Base-by-base conservation (phyloP, 257 asterid species). In the Nicotiana tomentosiformis region DNA sequence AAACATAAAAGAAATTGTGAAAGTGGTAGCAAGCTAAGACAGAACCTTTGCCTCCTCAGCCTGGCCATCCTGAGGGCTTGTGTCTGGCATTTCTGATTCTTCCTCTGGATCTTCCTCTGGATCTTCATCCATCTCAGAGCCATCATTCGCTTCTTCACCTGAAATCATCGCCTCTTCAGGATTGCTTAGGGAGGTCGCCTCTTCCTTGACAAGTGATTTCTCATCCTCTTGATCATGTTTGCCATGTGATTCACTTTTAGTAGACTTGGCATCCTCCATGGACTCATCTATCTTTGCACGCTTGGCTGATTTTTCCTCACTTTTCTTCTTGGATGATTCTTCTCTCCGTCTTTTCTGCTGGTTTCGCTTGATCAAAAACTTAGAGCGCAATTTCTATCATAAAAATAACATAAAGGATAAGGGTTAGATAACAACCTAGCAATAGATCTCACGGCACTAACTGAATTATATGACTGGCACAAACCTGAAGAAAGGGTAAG, bases 401-500 rank as follows among this genome's bases (percentile, higher is more conserved):
- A 69, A 89, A 80, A 30, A 58, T 60, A 86, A 70, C 39, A 83
- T 74, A 83, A 78, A 69, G 77, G 79, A n/a, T 26, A 39, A 46
- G 62, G 18, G 33, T 56, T 77, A 8, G 29, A 32, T 56, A 74
- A 23, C n/a, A 37, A 76, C 18, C 29, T 11, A 74, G 67, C 80
- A 82, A 76, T 33, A 61, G 55, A 30, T 53, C 35, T 57, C 51
- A 62, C n/a, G 65, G 61, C 67, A 2, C 39, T 18, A 32, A 56
- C n/a, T 33, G 58, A 82, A 43, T 37, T 43, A 46, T 12, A 66
- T 35, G 67, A 80, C 81, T 43, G 83, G 77, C 77, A 49, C 89
- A 65, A 89, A 95, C 99, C 99, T 96, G 92, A 69, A 96, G 98
- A 91, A 96, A 96, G 78, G 84, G 66, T 84, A 94, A 86, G 70